Evolutionary conservation across 192 early-diverging fungal species (phyloP), one percentile per base, ranked within the genome.

Genomic region (Coemansia nantahalensis): DNA sequence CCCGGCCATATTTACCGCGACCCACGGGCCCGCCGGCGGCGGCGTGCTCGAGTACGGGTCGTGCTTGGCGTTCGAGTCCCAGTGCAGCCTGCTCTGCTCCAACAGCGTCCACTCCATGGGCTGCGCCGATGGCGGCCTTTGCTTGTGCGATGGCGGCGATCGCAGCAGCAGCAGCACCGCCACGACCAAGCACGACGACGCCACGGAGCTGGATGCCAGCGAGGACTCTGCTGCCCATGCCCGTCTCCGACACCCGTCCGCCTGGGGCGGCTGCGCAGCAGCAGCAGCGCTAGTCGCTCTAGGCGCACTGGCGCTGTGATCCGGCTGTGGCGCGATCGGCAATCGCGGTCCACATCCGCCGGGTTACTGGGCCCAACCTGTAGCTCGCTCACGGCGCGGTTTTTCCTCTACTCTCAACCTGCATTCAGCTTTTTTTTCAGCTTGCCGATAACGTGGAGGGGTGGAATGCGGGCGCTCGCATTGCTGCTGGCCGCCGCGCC

Each of bases 51-150:
- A 76, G 2, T 76, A 76, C 43, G 61, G 49, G 15, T 46, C 46
- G 23, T 76, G 72, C 39, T 48, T 76, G 3, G 39, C 40, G 22
- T 68, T 76, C 48, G 72, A 76, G 38, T 65, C 53, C 38, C 59
- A 76, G 56, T 76, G 72, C 65, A 64, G 59, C 34, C 16, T 28
- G 18, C 18, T 64, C 39, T 76, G 72, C 57, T 54, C 60, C 11
- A 45, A 59, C 31, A 65, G 72, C 13, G 44, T 76, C 19, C 68
- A 54, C 46, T 56, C 55, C 21, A 76, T 76, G 72, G 37, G 59
- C 53, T 76, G 72, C 40, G 39, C 54, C 17, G 46, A 22, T 15
- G 72, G 72, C 41, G 72, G 72, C 31, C 36, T 67, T 7, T 76
- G 72, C 44, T 37, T 76, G 48, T 76, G 72, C 65, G 65, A 54